Percentiles rank a stretch among this genome's conserved stretches.
Conservation (phyloP, 176 grass and related monocot species). For the Oryza officinalis region DNA sequence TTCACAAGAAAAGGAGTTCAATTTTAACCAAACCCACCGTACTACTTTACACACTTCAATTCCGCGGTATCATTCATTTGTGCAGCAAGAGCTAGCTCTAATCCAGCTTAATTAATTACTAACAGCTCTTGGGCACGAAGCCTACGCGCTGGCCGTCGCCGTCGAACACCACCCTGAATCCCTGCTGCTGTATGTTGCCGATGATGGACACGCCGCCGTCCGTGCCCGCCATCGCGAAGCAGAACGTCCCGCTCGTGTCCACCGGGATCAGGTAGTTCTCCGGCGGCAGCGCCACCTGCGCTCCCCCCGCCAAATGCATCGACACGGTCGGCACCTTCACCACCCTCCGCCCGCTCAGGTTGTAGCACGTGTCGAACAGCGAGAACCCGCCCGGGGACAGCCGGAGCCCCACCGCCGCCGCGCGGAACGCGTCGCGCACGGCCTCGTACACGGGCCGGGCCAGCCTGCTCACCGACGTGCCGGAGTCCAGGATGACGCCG, state of each 20-base stretch:
- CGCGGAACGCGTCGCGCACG: constrained; percentile 44
- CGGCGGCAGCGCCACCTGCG: constrained; percentile 51
- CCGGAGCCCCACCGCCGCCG: constrained; percentile 6
- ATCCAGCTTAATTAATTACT: too few relatives aligned
- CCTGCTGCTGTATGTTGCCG: constrained; percentile 83
- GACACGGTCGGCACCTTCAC: constrained; percentile 74
- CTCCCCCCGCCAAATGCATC: constrained; percentile 54
- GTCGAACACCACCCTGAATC: constrained; percentile 64
- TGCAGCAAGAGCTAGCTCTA: too few relatives aligned
- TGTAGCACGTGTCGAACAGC: not conserved
- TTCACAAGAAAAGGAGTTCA: not conserved
- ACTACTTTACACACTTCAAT: not conserved
- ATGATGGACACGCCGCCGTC: constrained; percentile 66
- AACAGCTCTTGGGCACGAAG: constrained; percentile 47
- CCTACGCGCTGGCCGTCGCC: constrained; percentile 29
- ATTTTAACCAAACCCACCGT: not conserved
- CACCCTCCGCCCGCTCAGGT: constrained; percentile 50
- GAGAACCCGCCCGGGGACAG: not conserved
- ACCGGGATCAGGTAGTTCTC: constrained; percentile 84
- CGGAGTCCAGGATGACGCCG: constrained; percentile 55
- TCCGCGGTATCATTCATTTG: too few relatives aligned
- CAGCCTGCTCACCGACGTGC: constrained; percentile 31
- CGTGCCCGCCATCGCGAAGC: constrained; percentile 62
- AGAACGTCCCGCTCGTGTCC: constrained; percentile 66
- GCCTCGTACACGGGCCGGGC: not conserved